A percentile compares a stretch with the other conserved stretches of the same genome.
Evolutionary conservation across 78 protist species (phyloP).

Genomic region (Cavenderia fasciculata): DNA sequence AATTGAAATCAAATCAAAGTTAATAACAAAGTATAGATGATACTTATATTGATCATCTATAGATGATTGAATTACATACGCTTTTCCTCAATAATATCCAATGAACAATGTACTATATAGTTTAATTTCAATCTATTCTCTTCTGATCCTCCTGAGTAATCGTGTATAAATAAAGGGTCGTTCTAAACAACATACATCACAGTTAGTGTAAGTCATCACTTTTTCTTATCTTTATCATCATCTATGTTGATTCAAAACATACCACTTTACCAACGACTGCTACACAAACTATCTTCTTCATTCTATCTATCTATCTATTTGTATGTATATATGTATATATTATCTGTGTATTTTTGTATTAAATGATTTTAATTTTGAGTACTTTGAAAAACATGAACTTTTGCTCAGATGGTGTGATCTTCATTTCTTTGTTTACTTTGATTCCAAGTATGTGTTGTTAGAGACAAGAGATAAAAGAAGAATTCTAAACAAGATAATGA

Average conservation of each 20-base stretch:
- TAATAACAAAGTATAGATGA: not conserved
- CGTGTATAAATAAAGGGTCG: constrained; percentile 63
- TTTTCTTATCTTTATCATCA: no score
- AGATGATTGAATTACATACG: constrained; percentile 22
- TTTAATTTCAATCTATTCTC: constrained; percentile 69
- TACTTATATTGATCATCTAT: not conserved
- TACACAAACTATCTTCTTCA: constrained; percentile 62
- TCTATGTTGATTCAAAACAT: not conserved
- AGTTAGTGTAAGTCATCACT: no score
- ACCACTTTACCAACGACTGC: constrained; percentile 72
- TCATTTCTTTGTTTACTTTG: no score
- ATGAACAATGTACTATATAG: constrained; percentile 73
- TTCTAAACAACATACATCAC: constrained; percentile 12
- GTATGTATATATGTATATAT: not conserved
- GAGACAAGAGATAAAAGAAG: not conserved
- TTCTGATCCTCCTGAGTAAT: constrained; percentile 46
- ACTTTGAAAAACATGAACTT: not conserved
- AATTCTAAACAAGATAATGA: not conserved
- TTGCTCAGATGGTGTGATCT: no score
- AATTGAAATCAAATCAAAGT: not conserved
- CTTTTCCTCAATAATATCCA: constrained; percentile 71
- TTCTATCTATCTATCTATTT: not conserved
- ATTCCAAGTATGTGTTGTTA: no score
- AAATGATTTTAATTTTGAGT: not conserved
- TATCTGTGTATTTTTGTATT: no score